Evolutionary conservation across 2,329 filamentous ascomycete species (phyloP), one percentile per base, ranked within the genome.

Genomic region (Reticulascus tulasneorum): DNA sequence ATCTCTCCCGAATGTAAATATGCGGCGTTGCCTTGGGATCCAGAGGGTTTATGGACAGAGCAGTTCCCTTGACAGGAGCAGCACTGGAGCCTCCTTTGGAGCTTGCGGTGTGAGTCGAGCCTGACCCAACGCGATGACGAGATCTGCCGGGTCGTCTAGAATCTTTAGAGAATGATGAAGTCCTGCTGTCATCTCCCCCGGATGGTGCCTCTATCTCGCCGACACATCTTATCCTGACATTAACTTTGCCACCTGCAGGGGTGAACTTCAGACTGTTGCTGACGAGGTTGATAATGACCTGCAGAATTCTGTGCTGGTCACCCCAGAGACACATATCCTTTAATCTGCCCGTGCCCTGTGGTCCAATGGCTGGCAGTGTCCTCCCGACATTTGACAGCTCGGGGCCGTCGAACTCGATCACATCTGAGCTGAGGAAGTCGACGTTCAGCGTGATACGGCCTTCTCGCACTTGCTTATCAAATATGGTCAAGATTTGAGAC

Each of bases 221-320:
- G 0, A 84, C 48, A 50, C 86, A 94, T 46, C 77, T 79, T 38
- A 96, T 89, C 7, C 79, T 77, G 8, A 95, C 75, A 18, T 79
- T 73, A 4, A 96, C 86, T 20, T 71, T 82, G 7, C 89, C 89
- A 2, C 81, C 81, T 7, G 77, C 60, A 0, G 87, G 85, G 0
- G 90, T 95, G 53, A 96, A 95, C 56, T 96, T 96, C 27, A 95
- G 66, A 56, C 84, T 87, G 63, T 96, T 96, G 59, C 85, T 90
- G 29, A 94, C 87, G 21, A 96, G 69, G 53, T 94, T 94, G 66
- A 94, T 95, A 29, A 95, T 77, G n/a, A 95, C 85, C 56, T 95
- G 90, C 18, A 94, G 64, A 24, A 95, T 93, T 28, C 90, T 75
- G 53, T 95, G 88, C 47, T 93, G 85, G 50, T 96, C 90, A n/a